A percentile compares a stretch with the other conserved stretches of the same genome.
Conservation (phyloP, 2,329 filamentous ascomycete species). For the Calonectria henricotiae region DNA sequence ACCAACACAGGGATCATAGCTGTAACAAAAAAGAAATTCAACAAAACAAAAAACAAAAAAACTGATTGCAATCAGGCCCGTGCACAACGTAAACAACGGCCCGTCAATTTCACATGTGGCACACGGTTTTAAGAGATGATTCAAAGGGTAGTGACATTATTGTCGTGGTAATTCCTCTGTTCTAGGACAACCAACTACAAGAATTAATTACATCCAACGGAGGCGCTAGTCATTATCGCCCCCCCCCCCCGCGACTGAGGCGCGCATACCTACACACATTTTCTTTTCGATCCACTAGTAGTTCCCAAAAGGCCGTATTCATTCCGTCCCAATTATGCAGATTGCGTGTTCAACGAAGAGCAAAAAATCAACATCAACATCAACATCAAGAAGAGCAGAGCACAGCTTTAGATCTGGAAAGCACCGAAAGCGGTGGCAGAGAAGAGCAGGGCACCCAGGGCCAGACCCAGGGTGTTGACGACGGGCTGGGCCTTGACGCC, state of each 20-base stretch:
- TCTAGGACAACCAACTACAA: conserved; percentile 6
- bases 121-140: background rate
- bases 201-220: conserved; percentile 15
- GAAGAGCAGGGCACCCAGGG: conserved; percentile 58
- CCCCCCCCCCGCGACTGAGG: background rate
- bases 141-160: conserved; percentile 16
- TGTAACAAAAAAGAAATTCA: background rate
- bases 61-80: background rate
- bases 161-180: conserved; percentile 13
- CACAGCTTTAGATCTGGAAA: conserved; percentile 47
- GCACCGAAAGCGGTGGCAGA: conserved; percentile 54
- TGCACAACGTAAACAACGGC: background rate
- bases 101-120: background rate
- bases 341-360: background rate
- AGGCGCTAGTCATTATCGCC: conserved; percentile 1
- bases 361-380: background rate
- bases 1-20: conserved; percentile 13
- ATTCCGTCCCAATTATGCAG: conserved; percentile 22
- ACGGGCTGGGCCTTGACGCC: conserved; percentile 46
- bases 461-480: conserved; percentile 55
- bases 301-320: conserved; percentile 18
- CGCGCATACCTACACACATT: background rate
- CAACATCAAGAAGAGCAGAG: too few relatives aligned
- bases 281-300: conserved; percentile 2
- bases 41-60: background rate